These are phyloP conservation scores for Geotrichum ghanense DNA, from an alignment of 805 yeast species.

Conservation along the genomic window DNA sequence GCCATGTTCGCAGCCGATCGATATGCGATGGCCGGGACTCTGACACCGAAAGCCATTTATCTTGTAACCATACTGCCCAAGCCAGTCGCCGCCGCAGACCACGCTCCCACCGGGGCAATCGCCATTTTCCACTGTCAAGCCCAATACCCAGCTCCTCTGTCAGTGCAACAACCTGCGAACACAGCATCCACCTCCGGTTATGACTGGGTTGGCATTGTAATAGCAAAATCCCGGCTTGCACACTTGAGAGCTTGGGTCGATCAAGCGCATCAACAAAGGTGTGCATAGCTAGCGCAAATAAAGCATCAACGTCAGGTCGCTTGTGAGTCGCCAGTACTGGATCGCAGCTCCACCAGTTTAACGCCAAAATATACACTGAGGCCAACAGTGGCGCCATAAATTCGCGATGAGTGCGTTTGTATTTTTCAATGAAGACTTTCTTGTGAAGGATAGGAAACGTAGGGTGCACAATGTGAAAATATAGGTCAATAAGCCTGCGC, in stretches of 20 bases:
- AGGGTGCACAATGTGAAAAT: constrained; percentile 81
- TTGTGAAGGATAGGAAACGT: constrained; percentile 86
- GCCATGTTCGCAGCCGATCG: constrained; percentile 64
- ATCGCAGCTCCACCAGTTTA: constrained; percentile 91
- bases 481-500: constrained; percentile 51
- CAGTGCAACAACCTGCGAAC: constrained; percentile 75
- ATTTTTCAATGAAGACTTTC: constrained; percentile 71
- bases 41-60: constrained; percentile 77
- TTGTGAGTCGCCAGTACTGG: constrained; percentile 64
- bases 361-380: constrained; percentile 77
- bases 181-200: constrained; percentile 70
- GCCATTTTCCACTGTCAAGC: constrained; percentile 80
- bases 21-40: constrained; percentile 82
- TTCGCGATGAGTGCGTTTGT: constrained; percentile 84
- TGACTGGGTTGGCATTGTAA: constrained; percentile 40
- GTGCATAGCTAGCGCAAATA: constrained; percentile 56
- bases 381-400: constrained; percentile 86
- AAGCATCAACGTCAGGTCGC: constrained; percentile 62
- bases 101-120: constrained; percentile 89
- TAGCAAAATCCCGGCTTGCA: constrained; percentile 32
- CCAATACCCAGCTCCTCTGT: constrained; percentile 90
- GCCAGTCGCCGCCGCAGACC: constrained; percentile 79
- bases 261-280: constrained; percentile 64
- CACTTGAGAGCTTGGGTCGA: constrained; percentile 36
- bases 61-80: constrained; percentile 92